Evolutionary conservation across 1,139 yeast genomes (phyloP).

Genomic region (Meyerozyma elateridarum): DNA sequence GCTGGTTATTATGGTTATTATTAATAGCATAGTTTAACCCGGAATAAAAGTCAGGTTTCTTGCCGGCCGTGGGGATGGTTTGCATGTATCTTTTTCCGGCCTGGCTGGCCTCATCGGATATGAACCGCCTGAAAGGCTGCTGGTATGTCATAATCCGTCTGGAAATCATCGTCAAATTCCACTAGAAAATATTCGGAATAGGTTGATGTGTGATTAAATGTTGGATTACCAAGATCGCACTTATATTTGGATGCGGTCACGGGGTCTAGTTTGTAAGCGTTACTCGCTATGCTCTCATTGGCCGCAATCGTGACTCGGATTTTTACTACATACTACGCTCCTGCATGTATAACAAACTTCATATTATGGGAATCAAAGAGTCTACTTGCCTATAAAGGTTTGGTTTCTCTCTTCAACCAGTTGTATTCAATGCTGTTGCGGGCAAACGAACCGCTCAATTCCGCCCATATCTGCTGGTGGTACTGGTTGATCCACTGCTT

Average conservation of each 20-base stretch:
- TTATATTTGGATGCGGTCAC: no score
- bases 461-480: conserved; percentile 59
- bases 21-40: conserved; percentile 22
- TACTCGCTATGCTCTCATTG: no score
- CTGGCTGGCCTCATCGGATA: conserved; percentile 24
- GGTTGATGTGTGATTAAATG: no score
- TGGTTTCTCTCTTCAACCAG: conserved; percentile 78
- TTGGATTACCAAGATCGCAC: no score
- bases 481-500: conserved; percentile 63
- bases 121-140: conserved; percentile 19
- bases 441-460: conserved; percentile 43
- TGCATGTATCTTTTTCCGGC: conserved; percentile 39
- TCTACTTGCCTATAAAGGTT: conserved; percentile 5
- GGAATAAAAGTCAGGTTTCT: conserved; percentile 22
- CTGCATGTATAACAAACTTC: no score
- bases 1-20: conserved; percentile 2
- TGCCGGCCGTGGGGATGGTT: conserved; percentile 30
- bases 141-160: no score
- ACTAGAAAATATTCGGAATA: no score
- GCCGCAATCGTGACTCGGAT: no score
- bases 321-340: no score
- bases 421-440: conserved; percentile 51
- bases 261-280: no score
- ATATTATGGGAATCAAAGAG: no score
- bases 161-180: no score